Evolutionary conservation across 371 early-diverging fungal species (phyloP), one percentile per base, ranked within the genome.

Genomic region (Apophysomyces trapeziformis): DNA sequence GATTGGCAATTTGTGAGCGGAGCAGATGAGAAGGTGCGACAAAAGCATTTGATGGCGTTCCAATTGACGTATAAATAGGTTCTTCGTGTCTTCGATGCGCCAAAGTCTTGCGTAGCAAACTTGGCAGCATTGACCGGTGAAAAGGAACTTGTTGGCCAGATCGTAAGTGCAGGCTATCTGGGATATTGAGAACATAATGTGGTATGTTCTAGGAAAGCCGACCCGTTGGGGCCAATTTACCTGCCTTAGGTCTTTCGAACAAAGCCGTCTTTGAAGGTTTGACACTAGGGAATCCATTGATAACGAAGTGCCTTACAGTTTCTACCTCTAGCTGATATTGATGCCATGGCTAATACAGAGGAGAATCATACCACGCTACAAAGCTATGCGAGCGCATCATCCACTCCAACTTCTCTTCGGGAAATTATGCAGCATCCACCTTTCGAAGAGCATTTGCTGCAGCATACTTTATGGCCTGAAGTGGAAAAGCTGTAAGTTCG

Each of bases 391-490:
- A 75, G 78, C 16, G 73, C 86, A 2, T 76, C 84, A 14, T 80
- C 85, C 5, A 86, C 87, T 4, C 80, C 87, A 2, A 84, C 79
- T n/a, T 70, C 80, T 3, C 68, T 88, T 8, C 59, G 74, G 12
- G 82, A 88, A 60, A 75, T 82, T 14, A 76, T 87, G 81, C 66
- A 70, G 1, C 86, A 84, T 35, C 95, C 95, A 45, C 97, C 96
- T 16, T 89, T 93, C 60, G 96, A 97, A 80, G 95, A 96, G 66
- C 89, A 92, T 61, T 82, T 96, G 57, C 65, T 92, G 63, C 94
- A 95, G 62, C 86, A 90, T 68, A 96, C 97, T n/a, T 80, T 98
- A 18, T 98, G 99, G 99, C 97, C 98, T 3, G 99, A 98, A 84
- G 83, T 90, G 4, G 93, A 96, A 63, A 97, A 98, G 72, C 82